phyloP scores from a whole-genome alignment of 805 yeast species.

The Spathaspora boniae region DNA sequence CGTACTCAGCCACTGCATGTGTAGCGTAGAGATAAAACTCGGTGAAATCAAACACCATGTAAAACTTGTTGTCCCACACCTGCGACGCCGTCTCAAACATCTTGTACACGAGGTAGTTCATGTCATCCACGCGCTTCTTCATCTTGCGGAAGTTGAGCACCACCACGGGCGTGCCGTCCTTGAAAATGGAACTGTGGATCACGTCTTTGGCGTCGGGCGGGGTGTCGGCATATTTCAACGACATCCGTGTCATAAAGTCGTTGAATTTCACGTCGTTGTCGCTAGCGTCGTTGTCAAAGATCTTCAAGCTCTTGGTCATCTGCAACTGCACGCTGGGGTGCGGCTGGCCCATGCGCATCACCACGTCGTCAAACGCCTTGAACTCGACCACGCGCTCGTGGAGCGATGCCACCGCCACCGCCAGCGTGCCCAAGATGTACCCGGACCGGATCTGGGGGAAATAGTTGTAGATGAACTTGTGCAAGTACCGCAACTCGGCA shows the following conservation, averaged over 20 bases:
- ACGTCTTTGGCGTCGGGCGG: conserved; percentile 33
- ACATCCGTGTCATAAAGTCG: conserved; percentile 71
- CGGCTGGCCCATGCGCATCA: conserved; percentile 58
- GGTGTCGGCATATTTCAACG: conserved; percentile 50
- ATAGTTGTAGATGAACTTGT: conserved; percentile 37
- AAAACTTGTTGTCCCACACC: conserved; percentile 67
- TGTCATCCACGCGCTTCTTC: conserved; percentile 31
- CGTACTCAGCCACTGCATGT: conserved; percentile 23
- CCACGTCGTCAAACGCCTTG: conserved; percentile 42
- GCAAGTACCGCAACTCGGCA: conserved; percentile 37
- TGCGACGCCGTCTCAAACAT: conserved; percentile 63
- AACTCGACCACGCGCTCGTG: conserved; percentile 25
- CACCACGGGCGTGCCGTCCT: conserved; percentile 71
- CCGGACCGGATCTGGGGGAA: conserved; percentile 26
- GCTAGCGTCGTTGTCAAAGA: conserved; percentile 41
- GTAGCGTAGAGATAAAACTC: conserved; percentile 38
- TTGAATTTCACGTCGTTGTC: conserved; percentile 43
- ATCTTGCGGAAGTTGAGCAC: conserved; percentile 45
- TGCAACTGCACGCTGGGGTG: conserved; percentile 46
- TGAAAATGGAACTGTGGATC: conserved; percentile 61
- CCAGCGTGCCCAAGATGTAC: conserved; percentile 21
- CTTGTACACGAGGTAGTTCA: conserved; percentile 54
- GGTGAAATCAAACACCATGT: conserved; percentile 66
- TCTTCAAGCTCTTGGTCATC: conserved; percentile 49
- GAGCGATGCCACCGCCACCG: conserved; percentile 12